Conservation (phyloP, 352 stramenopile genomes). For the Peronosclerospora sorghi region DNA sequence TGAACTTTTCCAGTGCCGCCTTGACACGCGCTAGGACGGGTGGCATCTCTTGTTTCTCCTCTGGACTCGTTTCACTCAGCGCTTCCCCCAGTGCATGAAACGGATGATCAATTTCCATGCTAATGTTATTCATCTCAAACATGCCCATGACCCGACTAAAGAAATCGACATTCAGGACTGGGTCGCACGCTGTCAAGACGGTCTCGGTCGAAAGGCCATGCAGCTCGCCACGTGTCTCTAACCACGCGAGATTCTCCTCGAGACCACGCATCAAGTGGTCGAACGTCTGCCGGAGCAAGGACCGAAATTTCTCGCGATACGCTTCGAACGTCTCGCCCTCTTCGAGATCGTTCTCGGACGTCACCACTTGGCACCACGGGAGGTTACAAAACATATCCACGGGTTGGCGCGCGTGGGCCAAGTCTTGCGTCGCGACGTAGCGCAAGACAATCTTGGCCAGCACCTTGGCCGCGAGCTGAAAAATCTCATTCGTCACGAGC, state of each 20-base stretch:
- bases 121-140: conserved; percentile 97
- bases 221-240: conserved; percentile 40
- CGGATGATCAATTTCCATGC: conserved; percentile 85
- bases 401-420: conserved; percentile 36
- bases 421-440: conserved; percentile 45
- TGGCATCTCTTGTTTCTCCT: conserved; percentile 57
- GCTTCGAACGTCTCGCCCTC: conserved; percentile 55
- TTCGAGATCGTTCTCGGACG: conserved; percentile 46
- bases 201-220: conserved; percentile 43
- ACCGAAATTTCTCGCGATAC: conserved; percentile 55
- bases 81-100: conserved; percentile 61
- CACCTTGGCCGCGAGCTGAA: conserved; percentile 85
- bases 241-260: conserved; percentile 33
- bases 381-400: conserved; percentile 87
- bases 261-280: conserved; percentile 41
- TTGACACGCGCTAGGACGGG: conserved; percentile 52
- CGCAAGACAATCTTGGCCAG: conserved; percentile 58
- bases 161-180: conserved; percentile 64
- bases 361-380: conserved; percentile 86
- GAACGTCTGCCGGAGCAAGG: conserved; percentile 46
- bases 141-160: conserved; percentile 88
- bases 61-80: conserved; percentile 35
- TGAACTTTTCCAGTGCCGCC: conserved; percentile 53
- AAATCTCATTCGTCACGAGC: conserved; percentile 88
- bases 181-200: conserved; percentile 35